phyloP scores from a whole-genome alignment of 306 rosid genomes.

The Inga oerstediana region DNA sequence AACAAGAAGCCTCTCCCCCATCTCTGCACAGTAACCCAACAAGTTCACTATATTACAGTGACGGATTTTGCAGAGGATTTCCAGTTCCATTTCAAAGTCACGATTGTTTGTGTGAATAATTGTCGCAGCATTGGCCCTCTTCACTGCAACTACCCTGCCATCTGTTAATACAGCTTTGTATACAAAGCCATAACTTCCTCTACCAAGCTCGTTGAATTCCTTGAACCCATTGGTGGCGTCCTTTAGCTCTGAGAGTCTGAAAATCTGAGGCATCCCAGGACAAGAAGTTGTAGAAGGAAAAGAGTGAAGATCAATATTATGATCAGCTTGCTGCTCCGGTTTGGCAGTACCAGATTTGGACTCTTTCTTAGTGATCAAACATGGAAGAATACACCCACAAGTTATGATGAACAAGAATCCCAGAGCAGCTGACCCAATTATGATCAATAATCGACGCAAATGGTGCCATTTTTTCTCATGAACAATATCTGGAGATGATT shows the following conservation, averaged over 20 bases:
- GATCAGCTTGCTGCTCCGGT: constrained; percentile 55
- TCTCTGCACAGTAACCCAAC: constrained; percentile 88
- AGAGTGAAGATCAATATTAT: constrained; percentile 43
- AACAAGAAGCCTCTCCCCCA: constrained; percentile 95
- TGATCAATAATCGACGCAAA: constrained; percentile 45
- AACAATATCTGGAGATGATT: constrained; percentile 41
- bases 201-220: constrained; percentile 93
- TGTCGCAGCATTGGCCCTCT: constrained; percentile 92
- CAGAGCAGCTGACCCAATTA: constrained; percentile 56
- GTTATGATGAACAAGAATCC: constrained; percentile 55
- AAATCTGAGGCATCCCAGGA: constrained; percentile 86
- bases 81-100: constrained; percentile 87
- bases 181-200: constrained; percentile 94
- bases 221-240: constrained; percentile 98
- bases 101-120: constrained; percentile 85
- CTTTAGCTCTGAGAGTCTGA: constrained; percentile 84
- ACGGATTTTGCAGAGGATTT: constrained; percentile 77
- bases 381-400: constrained; percentile 54
- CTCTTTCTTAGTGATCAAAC: constrained; percentile 46
- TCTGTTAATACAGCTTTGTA: constrained; percentile 81
- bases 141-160: constrained; percentile 83
- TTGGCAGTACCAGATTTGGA: constrained; percentile 67
- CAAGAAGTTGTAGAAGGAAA: constrained; percentile 47
- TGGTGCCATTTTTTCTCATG: constrained; percentile 57
- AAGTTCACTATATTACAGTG: constrained; percentile 79